Conservation (phyloP, 345 rosid genomes). For the Eucalyptus grandis region DNA sequence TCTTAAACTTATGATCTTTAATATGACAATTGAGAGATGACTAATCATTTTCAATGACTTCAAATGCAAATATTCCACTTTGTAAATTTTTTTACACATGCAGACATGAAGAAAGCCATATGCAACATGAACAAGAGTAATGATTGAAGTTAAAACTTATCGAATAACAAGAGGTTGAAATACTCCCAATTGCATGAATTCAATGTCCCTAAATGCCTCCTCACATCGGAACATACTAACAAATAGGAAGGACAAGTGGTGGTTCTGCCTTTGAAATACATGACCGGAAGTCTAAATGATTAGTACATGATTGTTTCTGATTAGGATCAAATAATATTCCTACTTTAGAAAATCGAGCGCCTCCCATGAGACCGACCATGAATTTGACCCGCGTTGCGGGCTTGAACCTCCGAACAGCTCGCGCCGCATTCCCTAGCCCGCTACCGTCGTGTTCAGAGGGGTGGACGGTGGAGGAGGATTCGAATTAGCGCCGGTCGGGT, state of each 20-base stretch:
- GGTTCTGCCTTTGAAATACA: no score
- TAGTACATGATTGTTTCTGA: no score
- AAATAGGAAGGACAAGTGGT: no score
- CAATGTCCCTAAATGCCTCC: background rate
- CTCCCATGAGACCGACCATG: background rate
- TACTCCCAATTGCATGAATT: background rate
- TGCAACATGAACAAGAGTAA: background rate
- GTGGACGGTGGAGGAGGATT: background rate
- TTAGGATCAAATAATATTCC: no score
- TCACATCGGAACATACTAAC: no score
- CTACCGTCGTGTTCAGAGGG: background rate
- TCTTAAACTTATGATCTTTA: background rate
- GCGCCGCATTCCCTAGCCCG: background rate
- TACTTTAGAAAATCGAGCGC: background rate
- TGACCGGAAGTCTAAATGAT: no score
- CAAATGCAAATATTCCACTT: background rate
- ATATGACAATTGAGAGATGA: background rate
- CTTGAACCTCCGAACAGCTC: background rate
- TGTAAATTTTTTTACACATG: background rate
- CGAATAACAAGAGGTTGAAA: background rate
- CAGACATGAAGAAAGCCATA: background rate
- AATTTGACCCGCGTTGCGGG: accelerated
- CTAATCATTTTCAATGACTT: background rate
- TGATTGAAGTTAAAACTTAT: background rate
- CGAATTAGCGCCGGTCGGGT: background rate